Conservation (phyloP, 1,284 basidiomycete genomes). For the Ustilago xerochloae region DNA sequence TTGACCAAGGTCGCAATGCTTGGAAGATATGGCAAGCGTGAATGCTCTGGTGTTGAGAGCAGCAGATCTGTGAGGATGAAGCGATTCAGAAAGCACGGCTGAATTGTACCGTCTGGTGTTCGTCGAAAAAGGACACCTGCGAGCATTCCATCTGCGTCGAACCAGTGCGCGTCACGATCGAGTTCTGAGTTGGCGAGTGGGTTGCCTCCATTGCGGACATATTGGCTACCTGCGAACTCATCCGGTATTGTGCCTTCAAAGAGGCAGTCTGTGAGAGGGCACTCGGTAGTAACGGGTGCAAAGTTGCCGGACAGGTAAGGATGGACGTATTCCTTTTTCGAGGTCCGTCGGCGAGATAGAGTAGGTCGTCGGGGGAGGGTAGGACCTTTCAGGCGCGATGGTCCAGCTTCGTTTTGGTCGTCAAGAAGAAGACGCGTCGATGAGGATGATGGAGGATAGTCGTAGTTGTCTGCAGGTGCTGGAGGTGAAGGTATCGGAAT, state of each 20-base stretch:
- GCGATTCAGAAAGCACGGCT: constrained; percentile 68
- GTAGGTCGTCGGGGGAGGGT: constrained; percentile 30
- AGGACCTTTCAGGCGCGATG: constrained; percentile 1
- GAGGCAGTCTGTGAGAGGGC: constrained; percentile 62
- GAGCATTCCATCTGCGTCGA: constrained; percentile 70
- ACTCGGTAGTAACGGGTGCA: constrained; percentile 64
- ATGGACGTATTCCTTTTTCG: constrained; percentile 56
- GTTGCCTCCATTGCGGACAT: constrained; percentile 72
- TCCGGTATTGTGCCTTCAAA: constrained; percentile 60
- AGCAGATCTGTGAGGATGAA: constrained; percentile 69
- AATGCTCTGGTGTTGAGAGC: constrained; percentile 56
- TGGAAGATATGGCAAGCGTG: constrained; percentile 69
- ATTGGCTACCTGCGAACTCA: constrained; percentile 68
- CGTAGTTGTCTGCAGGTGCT: neutral
- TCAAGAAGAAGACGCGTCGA: constrained; percentile 4
- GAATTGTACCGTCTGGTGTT: constrained; percentile 33
- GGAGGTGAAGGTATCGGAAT: constrained; percentile 27
- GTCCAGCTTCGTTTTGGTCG: constrained; percentile 10
- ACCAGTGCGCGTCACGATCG: constrained; percentile 65
- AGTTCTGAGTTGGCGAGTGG: constrained; percentile 61
- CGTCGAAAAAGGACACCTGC: constrained; percentile 70
- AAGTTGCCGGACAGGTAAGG: constrained; percentile 68
- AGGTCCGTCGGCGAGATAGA: constrained; percentile 28
- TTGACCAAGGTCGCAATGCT: constrained; percentile 71
- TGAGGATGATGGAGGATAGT: constrained; percentile 11